These are phyloP conservation scores for Alternaria sp. DNA, from an alignment of 2,329 filamentous ascomycete species.

Conservation along the genomic window DNA sequence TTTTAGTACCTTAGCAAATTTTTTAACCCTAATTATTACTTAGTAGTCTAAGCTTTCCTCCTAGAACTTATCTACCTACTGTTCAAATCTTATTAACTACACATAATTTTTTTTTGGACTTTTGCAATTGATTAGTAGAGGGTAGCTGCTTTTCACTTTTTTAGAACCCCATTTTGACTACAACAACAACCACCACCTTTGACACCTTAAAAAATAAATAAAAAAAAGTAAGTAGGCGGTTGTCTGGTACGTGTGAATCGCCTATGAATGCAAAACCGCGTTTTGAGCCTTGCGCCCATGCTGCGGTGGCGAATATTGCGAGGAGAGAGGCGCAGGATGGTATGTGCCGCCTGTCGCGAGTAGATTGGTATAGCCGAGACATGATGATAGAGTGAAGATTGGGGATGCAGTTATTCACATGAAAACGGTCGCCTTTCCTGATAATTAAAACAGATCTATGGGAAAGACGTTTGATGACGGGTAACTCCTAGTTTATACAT, in stretches of 20 bases:
- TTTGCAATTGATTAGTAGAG: too few species aligned
- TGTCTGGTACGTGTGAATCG: constrained; percentile 62
- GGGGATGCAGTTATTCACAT: neutral
- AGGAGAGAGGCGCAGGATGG: constrained; percentile 9
- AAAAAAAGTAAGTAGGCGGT: constrained; percentile 74
- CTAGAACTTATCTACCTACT: too few species aligned
- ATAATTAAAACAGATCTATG: neutral
- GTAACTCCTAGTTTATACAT: constrained; percentile 20
- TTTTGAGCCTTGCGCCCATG: constrained; percentile 62
- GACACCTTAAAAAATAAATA: too few species aligned
- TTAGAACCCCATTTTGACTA: too few species aligned
- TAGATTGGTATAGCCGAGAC: constrained; percentile 7
- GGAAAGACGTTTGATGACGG: constrained; percentile 2
- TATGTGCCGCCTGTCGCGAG: constrained; percentile 11
- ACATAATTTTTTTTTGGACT: too few species aligned
- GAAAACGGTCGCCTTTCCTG: neutral
- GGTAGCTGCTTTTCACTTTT: too few species aligned
- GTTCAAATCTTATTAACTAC: too few species aligned
- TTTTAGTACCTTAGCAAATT: too few species aligned
- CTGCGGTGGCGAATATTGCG: constrained; percentile 17
- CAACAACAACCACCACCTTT: too few species aligned
- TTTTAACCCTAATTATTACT: too few species aligned
- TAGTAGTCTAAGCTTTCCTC: too few species aligned
- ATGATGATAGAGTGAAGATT: constrained; percentile 5
- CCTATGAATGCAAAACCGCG: constrained; percentile 77